These are phyloP conservation scores for Phaffia tasmanica DNA, from an alignment of 768 basidiomycete genomes.

Conservation along the genomic window DNA sequence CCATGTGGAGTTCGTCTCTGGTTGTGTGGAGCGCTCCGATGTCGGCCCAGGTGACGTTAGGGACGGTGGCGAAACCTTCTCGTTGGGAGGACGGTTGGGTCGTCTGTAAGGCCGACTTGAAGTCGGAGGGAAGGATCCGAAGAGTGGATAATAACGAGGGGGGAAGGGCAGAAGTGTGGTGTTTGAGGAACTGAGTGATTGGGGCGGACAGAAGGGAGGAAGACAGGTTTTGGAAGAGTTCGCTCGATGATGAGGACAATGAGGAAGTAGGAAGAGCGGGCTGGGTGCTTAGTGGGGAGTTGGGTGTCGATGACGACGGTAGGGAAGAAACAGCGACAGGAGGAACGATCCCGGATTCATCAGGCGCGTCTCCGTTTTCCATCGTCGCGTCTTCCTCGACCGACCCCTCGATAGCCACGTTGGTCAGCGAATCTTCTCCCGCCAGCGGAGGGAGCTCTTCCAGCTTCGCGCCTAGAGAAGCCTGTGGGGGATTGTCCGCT, in stretches of 20 bases:
- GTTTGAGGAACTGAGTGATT: slow-evolving; percentile 78
- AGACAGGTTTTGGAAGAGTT: slow-evolving; percentile 42
- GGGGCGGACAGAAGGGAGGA: slow-evolving; percentile 46
- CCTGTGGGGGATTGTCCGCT: slow-evolving; percentile 47
- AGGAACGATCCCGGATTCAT: slow-evolving; percentile 1
- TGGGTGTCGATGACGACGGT: not conserved
- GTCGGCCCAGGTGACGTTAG: slow-evolving; percentile 89
- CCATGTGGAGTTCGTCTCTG: slow-evolving; percentile 90
- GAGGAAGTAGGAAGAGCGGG: slow-evolving; percentile 2
- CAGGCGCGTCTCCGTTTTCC: slow-evolving; percentile 35
- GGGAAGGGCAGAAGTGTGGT: slow-evolving; percentile 72
- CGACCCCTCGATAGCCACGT: slow-evolving; percentile 28
- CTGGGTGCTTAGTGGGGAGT: slow-evolving; percentile 4
- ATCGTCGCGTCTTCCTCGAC: slow-evolving; percentile 36
- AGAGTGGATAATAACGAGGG: slow-evolving; percentile 66
- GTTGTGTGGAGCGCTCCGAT: slow-evolving; percentile 80
- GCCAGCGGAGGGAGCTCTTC: not conserved
- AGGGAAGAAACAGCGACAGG: not conserved
- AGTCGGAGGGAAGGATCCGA: slow-evolving; percentile 70
- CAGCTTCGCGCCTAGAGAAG: not conserved
- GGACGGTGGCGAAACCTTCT: slow-evolving; percentile 95
- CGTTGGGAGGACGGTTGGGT: slow-evolving; percentile 94
- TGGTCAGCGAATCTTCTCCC: not conserved
- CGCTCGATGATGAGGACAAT: slow-evolving; percentile 37
- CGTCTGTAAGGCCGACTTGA: slow-evolving; percentile 64